These are phyloP conservation scores for Camellia japonica DNA, from an alignment of 148 eudicot species.

Conservation along the genomic window DNA sequence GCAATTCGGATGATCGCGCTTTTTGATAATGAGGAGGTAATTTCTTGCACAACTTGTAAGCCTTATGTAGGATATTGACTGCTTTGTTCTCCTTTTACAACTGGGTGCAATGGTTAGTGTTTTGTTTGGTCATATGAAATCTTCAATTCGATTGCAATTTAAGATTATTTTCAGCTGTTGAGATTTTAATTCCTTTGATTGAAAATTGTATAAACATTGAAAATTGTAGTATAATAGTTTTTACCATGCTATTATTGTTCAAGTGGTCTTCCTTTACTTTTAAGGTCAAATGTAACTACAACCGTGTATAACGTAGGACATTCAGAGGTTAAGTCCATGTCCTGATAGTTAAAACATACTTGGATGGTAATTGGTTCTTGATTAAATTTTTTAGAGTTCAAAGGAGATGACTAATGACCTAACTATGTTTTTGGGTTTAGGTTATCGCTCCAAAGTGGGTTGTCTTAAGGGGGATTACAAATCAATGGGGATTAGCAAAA, in stretches of 20 bases:
- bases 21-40: constrained; percentile 96
- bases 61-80: not conserved
- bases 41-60: not conserved
- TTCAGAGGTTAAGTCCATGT: not conserved
- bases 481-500: too few relatives aligned
- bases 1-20: constrained; percentile 88
- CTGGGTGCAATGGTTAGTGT: not conserved
- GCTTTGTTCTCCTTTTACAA: constrained; percentile 6
- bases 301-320: not conserved
- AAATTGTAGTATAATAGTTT: not conserved
- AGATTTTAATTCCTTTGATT: not conserved
- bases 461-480: too few relatives aligned
- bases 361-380: not conserved
- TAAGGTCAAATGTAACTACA: not conserved
- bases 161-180: not conserved
- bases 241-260: not conserved
- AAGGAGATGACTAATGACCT: constrained; percentile 1
- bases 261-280: not conserved
- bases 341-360: not conserved
- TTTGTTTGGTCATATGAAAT: not conserved
- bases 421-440: not conserved
- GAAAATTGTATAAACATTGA: not conserved
- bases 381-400: not conserved
- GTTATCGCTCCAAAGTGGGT: not conserved
- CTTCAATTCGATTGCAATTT: not conserved